Percentiles rank a stretch among this genome's conserved stretches.
These are phyloP conservation scores for Arthrobotrys megalospora DNA, from an alignment of 2,329 filamentous ascomycete species.

Conservation along the genomic window DNA sequence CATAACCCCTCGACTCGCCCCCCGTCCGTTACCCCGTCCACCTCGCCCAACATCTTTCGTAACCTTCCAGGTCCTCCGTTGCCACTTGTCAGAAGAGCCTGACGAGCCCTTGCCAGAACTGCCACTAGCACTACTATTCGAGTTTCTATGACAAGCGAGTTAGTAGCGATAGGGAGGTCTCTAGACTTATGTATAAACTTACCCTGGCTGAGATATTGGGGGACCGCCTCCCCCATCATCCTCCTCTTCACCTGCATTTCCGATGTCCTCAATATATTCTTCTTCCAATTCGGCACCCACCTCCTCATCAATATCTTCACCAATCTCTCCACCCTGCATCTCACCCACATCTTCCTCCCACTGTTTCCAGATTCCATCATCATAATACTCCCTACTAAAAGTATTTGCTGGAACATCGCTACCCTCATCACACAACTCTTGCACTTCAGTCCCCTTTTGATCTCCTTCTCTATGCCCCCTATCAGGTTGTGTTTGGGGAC, in stretches of 20 bases:
- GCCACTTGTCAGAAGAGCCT: not conserved
- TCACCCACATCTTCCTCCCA: not conserved
- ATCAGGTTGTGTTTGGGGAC: slow-evolving; percentile 42
- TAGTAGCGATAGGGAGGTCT: not conserved
- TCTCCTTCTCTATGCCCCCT: slow-evolving; percentile 56
- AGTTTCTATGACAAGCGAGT: not conserved
- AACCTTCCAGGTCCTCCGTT: not conserved
- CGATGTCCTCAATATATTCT: not conserved
- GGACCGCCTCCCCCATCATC: not conserved
- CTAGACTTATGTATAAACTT: not conserved
- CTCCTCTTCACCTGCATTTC: slow-evolving; percentile 1
- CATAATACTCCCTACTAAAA: not conserved
- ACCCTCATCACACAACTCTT: not conserved
- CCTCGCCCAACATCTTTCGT: not conserved
- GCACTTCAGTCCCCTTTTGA: too few species aligned
- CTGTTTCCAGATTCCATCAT: not conserved
- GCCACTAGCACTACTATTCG: not conserved
- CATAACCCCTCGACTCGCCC: not conserved
- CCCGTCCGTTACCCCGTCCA: not conserved
- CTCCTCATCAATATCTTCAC: not conserved
- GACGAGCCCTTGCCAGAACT: not conserved
- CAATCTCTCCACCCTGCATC: not conserved
- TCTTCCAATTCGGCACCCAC: not conserved
- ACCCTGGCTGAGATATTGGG: not conserved
- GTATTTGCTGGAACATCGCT: not conserved